A percentile compares a stretch with the other conserved stretches of the same genome.
Evolutionary conservation across 1,284 basidiomycete species (phyloP).

Genomic region (Sanguinoderma infundibulare): DNA sequence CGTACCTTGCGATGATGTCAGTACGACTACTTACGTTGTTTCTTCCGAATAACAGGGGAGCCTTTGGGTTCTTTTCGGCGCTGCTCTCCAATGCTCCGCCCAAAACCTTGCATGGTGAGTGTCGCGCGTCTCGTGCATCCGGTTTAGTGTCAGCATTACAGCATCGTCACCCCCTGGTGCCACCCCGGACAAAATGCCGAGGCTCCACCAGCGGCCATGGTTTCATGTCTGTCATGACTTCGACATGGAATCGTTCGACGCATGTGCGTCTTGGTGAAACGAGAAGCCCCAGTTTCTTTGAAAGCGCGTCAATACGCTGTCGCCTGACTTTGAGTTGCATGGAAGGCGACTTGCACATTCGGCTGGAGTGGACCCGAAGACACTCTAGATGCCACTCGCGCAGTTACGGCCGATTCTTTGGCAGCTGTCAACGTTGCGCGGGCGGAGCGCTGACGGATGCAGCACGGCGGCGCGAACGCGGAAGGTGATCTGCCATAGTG

Average conservation of each 20-base stretch:
- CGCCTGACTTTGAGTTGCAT: not conserved
- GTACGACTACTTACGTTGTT: not conserved
- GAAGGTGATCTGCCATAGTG: not conserved
- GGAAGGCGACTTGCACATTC: not conserved
- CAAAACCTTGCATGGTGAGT: slow-evolving; percentile 51
- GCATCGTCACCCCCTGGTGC: not conserved
- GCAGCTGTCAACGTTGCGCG: not conserved
- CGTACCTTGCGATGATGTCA: not conserved
- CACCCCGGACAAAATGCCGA: not conserved
- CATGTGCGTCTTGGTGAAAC: not conserved
- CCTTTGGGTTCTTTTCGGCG: slow-evolving; percentile 50
- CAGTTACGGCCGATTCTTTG: not conserved
- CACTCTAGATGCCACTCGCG: not conserved
- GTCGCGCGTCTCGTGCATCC: not conserved
- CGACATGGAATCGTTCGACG: not conserved
- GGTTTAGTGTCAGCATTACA: not conserved
- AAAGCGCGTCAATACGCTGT: not conserved
- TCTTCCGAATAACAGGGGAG: slow-evolving; percentile 35
- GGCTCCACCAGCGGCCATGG: not conserved
- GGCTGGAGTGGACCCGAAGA: not conserved
- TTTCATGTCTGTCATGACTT: not conserved
- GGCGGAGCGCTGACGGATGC: not conserved
- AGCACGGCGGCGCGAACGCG: not conserved
- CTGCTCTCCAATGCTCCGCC: slow-evolving; percentile 53
- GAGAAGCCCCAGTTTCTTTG: not conserved